These are phyloP conservation scores for Podospora appendiculata DNA, from an alignment of 495 filamentous ascomycete genomes.

Conservation along the genomic window DNA sequence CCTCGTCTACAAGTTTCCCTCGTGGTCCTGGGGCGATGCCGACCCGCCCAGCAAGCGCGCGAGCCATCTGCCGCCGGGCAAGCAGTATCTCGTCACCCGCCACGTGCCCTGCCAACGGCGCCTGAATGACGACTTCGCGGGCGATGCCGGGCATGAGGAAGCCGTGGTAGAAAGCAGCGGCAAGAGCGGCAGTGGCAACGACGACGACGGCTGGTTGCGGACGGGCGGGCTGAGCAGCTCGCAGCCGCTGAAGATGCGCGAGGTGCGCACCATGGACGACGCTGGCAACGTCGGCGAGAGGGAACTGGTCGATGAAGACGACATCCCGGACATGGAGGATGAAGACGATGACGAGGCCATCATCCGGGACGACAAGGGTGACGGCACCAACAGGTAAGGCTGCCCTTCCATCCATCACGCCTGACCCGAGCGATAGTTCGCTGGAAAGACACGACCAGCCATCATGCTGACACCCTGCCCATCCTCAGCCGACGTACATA, in stretches of 20 bases:
- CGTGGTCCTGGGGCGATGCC: conserved; percentile 95
- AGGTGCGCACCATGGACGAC: conserved; percentile 83
- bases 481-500: conserved; percentile 73
- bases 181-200: conserved; percentile 43
- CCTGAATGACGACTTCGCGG: conserved; percentile 88
- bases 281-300: conserved; percentile 67
- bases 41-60: conserved; percentile 69
- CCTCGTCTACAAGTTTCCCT: conserved; percentile 97
- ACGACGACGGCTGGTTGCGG: conserved; percentile 86
- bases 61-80: conserved; percentile 73
- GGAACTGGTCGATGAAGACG: conserved; percentile 71
- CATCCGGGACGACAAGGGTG: conserved; percentile 64
- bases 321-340: conserved; percentile 93
- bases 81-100: conserved; percentile 93
- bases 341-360: conserved; percentile 74
- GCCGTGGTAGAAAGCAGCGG: conserved; percentile 70
- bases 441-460: too few relatives aligned
- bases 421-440: too few relatives aligned
- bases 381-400: conserved; percentile 63
- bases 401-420: too few relatives aligned
- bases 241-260: conserved; percentile 63
- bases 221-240: conserved; percentile 70
- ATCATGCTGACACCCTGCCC: background rate
- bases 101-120: conserved; percentile 88
- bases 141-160: conserved; percentile 77